Base-by-base conservation (phyloP, 2,329 filamentous ascomycete species). In the Claviceps quebecensis region DNA sequence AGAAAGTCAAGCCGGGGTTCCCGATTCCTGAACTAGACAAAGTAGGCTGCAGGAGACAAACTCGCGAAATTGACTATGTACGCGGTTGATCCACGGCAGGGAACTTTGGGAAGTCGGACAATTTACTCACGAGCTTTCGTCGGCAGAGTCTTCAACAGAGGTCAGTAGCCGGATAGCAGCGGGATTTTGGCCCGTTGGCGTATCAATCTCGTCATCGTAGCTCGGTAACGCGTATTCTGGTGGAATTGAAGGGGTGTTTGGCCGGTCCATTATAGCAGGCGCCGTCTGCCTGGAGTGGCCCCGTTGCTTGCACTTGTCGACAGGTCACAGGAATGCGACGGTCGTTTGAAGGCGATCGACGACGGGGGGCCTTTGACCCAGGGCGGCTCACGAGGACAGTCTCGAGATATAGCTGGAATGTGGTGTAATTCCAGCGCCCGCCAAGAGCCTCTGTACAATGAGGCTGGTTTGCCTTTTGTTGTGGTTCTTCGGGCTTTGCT, bases 81-180 rank as follows among this genome's bases (percentile, higher is more conserved):
- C n/a, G 39, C 8, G 19, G 17, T 14, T 14, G 40, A 23, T 43
- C 11, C 11, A 23, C 19, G 40, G 40, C 16, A 23, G 13, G 5
- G 40, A 16, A 22, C 22, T 22, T 6, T 14, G 40, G 13, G 6
- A 22, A 43, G 14, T 37, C 17, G 26, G n/a, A 22, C 41, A 47
- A 56, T 62, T 60, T 68, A 82, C 79, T 70, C 82, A 82, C 78
- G 74, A 70, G 62, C 70, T 67, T 52, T 56, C 71, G 67, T 67
- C 69, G 59, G 62, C 57, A n/a, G 73, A 67, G 46, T 81, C 78
- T 60, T 83, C 80, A 63, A 80, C 72, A 6, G 78, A 81, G 49
- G 79, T 83, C 67, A 84, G 68, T 59, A 84, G 68, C 59, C 80
- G 73, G 51, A 83, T 73, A 55, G 73, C 76, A 37, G 78, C 72